A percentile compares a stretch with the other conserved stretches of the same genome.
Conservation (phyloP, 164 flowering plant genomes). For the Nelumbo lutea region DNA sequence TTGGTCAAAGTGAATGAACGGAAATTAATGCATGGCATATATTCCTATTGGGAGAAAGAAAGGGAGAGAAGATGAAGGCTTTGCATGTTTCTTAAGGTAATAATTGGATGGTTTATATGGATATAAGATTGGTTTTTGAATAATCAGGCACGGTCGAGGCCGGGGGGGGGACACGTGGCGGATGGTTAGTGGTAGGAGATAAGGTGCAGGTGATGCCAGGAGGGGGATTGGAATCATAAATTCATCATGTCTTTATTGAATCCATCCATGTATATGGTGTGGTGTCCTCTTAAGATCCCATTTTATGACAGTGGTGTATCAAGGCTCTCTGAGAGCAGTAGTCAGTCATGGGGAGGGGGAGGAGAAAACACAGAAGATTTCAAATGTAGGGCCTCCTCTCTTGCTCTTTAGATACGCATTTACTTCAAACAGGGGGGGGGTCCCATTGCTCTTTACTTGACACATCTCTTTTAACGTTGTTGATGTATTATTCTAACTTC, state of each 20-base stretch:
- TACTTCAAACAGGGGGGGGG: background rate
- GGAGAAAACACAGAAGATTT: background rate
- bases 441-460: conserved; percentile 1
- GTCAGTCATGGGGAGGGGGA: background rate
- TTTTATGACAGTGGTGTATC: conserved; percentile 11
- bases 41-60: background rate
- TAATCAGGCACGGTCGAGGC: background rate
- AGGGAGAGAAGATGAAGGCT: background rate
- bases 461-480: background rate
- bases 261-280: conserved; percentile 9
- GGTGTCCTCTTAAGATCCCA: conserved; percentile 18
- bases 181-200: background rate
- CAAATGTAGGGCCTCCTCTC: conserved; percentile 4
- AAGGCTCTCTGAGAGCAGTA: background rate
- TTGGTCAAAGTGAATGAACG: background rate
- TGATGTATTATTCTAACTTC: background rate
- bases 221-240: conserved; percentile 19
- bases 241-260: conserved; percentile 27
- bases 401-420: conserved; percentile 10
- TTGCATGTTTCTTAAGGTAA: conserved; percentile 4
- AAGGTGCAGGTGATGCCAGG: conserved; percentile 8
- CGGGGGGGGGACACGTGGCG: background rate
- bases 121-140: background rate
- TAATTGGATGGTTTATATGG: background rate
- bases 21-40: background rate